phyloP scores from a whole-genome alignment of 116 monocot species.

The Dioscorea cayenensis region DNA sequence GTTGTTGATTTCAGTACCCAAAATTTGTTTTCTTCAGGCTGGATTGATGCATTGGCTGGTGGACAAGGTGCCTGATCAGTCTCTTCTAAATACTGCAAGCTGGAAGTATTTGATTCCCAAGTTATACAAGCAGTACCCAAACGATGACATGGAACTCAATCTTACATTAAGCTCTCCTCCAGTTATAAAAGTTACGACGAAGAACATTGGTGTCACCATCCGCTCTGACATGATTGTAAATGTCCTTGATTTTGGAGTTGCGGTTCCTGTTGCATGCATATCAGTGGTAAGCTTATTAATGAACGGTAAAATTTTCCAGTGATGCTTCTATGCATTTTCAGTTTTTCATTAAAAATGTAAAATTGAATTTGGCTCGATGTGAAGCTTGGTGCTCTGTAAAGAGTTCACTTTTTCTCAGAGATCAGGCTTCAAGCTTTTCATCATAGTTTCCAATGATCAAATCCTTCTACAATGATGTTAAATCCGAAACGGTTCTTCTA shows the following conservation, averaged over 20 bases:
- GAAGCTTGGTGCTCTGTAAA: no score
- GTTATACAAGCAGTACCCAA: constrained; percentile 78
- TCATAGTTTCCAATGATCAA: neutral
- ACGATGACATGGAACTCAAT: constrained; percentile 83
- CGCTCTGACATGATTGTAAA: constrained; percentile 57
- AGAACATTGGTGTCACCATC: constrained; percentile 47
- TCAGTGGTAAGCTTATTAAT: constrained; percentile 52
- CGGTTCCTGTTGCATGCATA: constrained; percentile 84
- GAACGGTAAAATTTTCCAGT: neutral
- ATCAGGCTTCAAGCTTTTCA: no score
- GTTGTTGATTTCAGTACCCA: neutral
- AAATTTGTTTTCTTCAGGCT: constrained; percentile 40
- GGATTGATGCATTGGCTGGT: constrained; percentile 78
- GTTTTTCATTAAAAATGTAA: no score
- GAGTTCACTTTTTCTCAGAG: no score
- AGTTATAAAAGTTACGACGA: constrained; percentile 28
- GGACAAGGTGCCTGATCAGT: constrained; percentile 75
- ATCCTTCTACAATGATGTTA: neutral
- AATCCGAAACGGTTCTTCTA: neutral
- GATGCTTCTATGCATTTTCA: no score
- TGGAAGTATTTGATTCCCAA: constrained; percentile 78
- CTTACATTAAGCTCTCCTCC: constrained; percentile 72
- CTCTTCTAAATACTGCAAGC: constrained; percentile 72
- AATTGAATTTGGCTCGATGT: no score
- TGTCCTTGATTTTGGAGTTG: constrained; percentile 48